A percentile compares a stretch with the other conserved stretches of the same genome.
These are phyloP conservation scores for Rhazya stricta DNA, from an alignment of 257 asterid genomes.

Conservation along the genomic window DNA sequence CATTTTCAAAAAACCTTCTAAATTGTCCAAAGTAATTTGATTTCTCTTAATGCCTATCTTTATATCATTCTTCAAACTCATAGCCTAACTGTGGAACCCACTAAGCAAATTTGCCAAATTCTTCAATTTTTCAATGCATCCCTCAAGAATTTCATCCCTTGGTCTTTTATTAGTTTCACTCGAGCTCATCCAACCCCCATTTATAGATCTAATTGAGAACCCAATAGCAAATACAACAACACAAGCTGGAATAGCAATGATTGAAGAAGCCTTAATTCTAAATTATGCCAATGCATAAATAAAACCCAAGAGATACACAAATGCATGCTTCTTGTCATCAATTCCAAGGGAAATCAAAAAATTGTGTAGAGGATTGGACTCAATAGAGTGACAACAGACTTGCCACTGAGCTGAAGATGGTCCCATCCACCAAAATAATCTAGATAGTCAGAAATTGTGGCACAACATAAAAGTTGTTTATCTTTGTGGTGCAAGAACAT, in stretches of 20 bases:
- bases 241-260: background rate
- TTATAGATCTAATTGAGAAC: slow-evolving; percentile 20
- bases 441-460: slow-evolving; percentile 41
- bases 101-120: too few species aligned
- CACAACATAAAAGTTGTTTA: slow-evolving; percentile 28
- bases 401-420: slow-evolving; percentile 34
- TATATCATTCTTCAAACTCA: too few species aligned
- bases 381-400: slow-evolving; percentile 44
- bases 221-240: slow-evolving; percentile 30
- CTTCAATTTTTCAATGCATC: too few species aligned
- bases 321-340: slow-evolving; percentile 49
- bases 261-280: slow-evolving; percentile 65
- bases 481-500: slow-evolving; percentile 19
- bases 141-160: too few species aligned
- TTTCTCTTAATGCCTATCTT: too few species aligned
- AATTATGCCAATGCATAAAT: slow-evolving; percentile 77
- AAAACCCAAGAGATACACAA: slow-evolving; percentile 75
- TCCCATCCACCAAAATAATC: slow-evolving; percentile 72
- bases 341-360: slow-evolving; percentile 57
- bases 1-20: slow-evolving; percentile 33
- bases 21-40: too few species aligned
- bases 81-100: too few species aligned
- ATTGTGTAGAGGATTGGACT: slow-evolving; percentile 44
- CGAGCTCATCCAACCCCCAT: too few species aligned
- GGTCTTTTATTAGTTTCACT: too few species aligned